phyloP scores from a whole-genome alignment of 441 rosid species.

The Lagerstroemia fauriei region DNA sequence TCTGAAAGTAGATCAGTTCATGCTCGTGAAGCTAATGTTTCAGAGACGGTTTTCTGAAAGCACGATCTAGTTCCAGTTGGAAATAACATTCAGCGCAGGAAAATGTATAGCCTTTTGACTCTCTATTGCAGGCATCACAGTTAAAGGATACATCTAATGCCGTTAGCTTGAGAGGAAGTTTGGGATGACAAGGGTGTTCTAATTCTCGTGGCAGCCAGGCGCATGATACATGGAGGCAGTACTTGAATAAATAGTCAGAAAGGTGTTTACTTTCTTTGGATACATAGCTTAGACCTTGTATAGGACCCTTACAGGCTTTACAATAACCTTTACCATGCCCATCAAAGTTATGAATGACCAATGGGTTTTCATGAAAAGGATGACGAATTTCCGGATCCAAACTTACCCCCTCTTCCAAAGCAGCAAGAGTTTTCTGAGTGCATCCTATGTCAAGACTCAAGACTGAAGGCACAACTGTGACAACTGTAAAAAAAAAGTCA shows the following conservation, averaged over 20 bases:
- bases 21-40: not conserved
- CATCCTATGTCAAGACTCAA: not conserved
- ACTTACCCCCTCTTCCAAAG: not conserved
- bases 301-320: not conserved
- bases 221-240: conserved; percentile 1
- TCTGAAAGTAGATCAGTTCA: not conserved
- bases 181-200: not conserved
- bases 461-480: not conserved
- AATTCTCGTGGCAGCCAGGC: not conserved
- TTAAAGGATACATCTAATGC: no score
- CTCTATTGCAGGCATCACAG: not conserved
- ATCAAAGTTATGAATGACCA: not conserved
- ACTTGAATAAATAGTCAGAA: no score
- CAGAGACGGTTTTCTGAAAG: not conserved
- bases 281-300: not conserved
- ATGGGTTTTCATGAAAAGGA: not conserved
- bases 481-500: not conserved
- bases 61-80: not conserved
- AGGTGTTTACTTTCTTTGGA: no score
- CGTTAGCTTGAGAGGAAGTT: not conserved
- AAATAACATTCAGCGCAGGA: not conserved
- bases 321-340: not conserved
- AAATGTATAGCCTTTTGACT: not conserved
- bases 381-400: not conserved
- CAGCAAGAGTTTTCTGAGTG: not conserved